A percentile compares a stretch with the other conserved stretches of the same genome.
Conservation (phyloP, 306 rosid genomes). For the Quercus berberidifolia region DNA sequence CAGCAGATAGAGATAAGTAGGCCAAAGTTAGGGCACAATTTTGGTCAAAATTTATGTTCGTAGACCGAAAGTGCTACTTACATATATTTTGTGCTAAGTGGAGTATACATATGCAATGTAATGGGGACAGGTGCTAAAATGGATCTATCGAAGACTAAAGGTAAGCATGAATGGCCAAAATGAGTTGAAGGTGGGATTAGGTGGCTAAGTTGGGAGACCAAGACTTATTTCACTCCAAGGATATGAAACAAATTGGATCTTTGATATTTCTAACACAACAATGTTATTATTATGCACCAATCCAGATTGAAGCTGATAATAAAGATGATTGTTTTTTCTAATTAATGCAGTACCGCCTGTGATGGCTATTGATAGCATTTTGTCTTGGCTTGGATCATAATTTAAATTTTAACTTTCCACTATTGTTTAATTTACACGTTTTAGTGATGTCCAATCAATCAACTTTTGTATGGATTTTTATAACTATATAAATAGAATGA, state of each 20-base stretch:
- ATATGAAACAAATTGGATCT: not conserved
- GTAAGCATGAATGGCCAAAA: not conserved
- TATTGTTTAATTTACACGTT: too few species aligned
- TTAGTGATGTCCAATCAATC: too few species aligned
- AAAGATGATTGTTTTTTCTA: not conserved
- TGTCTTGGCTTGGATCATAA: not conserved
- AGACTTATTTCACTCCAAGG: not conserved
- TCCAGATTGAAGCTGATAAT: not conserved
- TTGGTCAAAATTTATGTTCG: constrained; percentile 22
- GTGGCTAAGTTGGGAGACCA: constrained; percentile 12
- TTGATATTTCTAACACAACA: not conserved
- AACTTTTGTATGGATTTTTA: too few species aligned
- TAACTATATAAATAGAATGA: too few species aligned
- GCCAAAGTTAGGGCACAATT: constrained; percentile 36
- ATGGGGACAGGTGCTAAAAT: not conserved
- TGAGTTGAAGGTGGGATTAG: constrained; percentile 1
- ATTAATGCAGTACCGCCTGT: not conserved
- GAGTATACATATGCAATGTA: not conserved
- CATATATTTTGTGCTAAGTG: not conserved
- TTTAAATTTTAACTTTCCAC: too few species aligned
- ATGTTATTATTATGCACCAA: not conserved
- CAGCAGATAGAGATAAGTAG: constrained; percentile 15
- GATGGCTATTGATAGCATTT: not conserved
- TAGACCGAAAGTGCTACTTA: constrained; percentile 26
- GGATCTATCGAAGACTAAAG: not conserved